Conservation (phyloP, 176 grass and related monocot species). For the Phoenix roebelenii region DNA sequence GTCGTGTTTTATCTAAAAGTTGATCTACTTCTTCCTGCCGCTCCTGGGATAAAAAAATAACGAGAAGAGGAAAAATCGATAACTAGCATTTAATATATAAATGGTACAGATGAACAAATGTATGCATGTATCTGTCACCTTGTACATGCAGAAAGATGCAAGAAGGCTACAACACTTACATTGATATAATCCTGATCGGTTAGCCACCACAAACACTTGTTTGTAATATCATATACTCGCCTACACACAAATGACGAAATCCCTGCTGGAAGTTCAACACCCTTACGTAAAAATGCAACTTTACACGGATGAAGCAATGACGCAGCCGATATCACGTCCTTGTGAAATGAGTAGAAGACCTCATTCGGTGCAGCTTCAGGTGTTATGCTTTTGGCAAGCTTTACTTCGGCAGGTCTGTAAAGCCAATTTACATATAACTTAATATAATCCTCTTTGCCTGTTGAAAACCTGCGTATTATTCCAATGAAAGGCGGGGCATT, state of each 20-base stretch:
- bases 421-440: conserved; percentile 76
- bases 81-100: conserved; percentile 3
- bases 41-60: conserved; percentile 41
- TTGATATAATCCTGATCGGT: conserved; percentile 87
- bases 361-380: conserved; percentile 64
- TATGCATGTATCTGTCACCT: no score
- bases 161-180: conserved; percentile 32
- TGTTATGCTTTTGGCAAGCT: conserved; percentile 56
- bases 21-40: conserved; percentile 78
- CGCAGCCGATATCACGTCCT: conserved; percentile 63
- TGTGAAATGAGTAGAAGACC: conserved; percentile 86
- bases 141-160: no score
- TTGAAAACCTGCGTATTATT: conserved; percentile 56
- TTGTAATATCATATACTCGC: conserved; percentile 80
- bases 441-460: conserved; percentile 39
- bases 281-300: conserved; percentile 79
- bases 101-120: not conserved
- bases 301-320: conserved; percentile 88
- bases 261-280: conserved; percentile 55
- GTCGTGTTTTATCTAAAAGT: conserved; percentile 49
- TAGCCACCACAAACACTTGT: conserved; percentile 92
- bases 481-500: conserved; percentile 76
- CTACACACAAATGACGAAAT: conserved; percentile 69
- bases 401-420: conserved; percentile 64
- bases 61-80: not conserved